Percentiles rank a stretch among this genome's conserved stretches.
These are phyloP conservation scores for Yamadazyma blattariae DNA, from an alignment of 1,139 yeast species.

Conservation along the genomic window DNA sequence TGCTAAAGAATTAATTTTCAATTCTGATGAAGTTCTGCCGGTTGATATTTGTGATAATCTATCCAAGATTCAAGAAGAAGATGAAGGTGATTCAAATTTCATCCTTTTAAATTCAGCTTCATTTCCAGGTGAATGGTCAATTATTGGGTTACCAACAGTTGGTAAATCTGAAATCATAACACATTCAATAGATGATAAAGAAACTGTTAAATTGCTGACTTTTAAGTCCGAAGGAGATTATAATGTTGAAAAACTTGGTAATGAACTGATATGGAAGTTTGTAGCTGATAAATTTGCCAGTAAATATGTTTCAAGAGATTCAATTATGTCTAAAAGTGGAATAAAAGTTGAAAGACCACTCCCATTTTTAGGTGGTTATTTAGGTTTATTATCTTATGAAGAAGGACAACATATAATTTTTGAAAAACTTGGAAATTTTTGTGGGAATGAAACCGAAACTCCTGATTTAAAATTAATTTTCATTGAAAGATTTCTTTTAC, in stretches of 20 bases:
- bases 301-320: constrained; percentile 20
- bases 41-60: constrained; percentile 52
- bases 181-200: constrained; percentile 52
- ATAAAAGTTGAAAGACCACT: constrained; percentile 27
- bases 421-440: constrained; percentile 30
- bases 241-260: constrained; percentile 8
- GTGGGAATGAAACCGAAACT: constrained; percentile 31
- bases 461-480: constrained; percentile 80
- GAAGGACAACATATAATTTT: constrained; percentile 55
- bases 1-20: constrained; percentile 7
- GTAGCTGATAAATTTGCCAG: constrained; percentile 22
- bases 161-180: constrained; percentile 57
- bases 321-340: constrained; percentile 14
- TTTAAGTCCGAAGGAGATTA: constrained; percentile 12
- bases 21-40: constrained; percentile 18
- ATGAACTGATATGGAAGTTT: constrained; percentile 25
- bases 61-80: constrained; percentile 8
- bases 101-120: constrained; percentile 72
- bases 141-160: constrained; percentile 67
- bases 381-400: constrained; percentile 87
- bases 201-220: constrained; percentile 17
- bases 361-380: constrained; percentile 86
- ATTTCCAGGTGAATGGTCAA: constrained; percentile 82
- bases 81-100: constrained; percentile 44
- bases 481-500: constrained; percentile 62